These are phyloP conservation scores for Ramaria rubella DNA, from an alignment of 768 basidiomycete species.

Conservation along the genomic window DNA sequence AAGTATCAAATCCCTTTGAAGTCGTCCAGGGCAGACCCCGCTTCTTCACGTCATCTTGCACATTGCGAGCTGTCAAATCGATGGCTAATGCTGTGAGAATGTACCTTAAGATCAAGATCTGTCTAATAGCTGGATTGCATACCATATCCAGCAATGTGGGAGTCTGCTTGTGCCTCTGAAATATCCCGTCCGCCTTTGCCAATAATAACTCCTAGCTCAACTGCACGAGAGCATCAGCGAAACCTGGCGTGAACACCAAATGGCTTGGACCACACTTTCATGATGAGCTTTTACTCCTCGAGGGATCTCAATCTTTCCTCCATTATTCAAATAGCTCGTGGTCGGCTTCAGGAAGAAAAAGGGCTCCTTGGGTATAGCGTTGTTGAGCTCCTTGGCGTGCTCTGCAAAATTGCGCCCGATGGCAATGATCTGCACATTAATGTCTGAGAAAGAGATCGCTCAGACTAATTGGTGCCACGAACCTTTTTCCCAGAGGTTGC, in stretches of 20 bases:
- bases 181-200: conserved; percentile 85
- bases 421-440: conserved; percentile 66
- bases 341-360: conserved; percentile 99
- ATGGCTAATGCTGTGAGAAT: conserved; percentile 69
- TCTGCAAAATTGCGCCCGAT: conserved; percentile 93
- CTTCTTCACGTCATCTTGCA: conserved; percentile 90
- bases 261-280: conserved; percentile 56
- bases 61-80: conserved; percentile 93
- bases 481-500: conserved; percentile 44
- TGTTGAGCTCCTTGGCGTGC: conserved; percentile 88
- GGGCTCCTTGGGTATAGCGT: conserved; percentile 84
- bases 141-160: conserved; percentile 92
- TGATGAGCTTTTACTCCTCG: conserved; percentile 78
- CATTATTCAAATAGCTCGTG: conserved; percentile 71
- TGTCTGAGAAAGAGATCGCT: background rate
- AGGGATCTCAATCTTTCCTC: conserved; percentile 83
- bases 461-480: background rate
- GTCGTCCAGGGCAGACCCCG: conserved; percentile 96
- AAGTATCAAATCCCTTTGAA: conserved; percentile 95
- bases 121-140: conserved; percentile 18
- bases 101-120: background rate
- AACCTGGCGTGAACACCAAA: background rate
- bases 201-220: conserved; percentile 96
- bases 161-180: conserved; percentile 57
- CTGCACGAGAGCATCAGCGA: conserved; percentile 26